Conservation (phyloP, 2,329 filamentous ascomycete species). For the Cytospora chrysosperma region DNA sequence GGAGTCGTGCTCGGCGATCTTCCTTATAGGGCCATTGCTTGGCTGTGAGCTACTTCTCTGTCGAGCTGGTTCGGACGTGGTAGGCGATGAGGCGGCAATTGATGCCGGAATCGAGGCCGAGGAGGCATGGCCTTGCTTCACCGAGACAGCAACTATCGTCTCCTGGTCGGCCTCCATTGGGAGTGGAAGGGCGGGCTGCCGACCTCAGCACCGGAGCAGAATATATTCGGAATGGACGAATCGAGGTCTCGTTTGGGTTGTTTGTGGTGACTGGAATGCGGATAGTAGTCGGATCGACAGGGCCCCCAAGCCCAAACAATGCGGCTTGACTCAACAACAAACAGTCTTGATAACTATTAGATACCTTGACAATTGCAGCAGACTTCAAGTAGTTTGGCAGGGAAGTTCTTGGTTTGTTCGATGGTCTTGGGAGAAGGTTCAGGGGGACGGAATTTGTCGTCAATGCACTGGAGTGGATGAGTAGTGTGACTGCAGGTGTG, state of each 20-base stretch:
- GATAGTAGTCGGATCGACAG: conserved; percentile 12
- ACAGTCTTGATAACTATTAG: not conserved
- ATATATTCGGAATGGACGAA: not conserved
- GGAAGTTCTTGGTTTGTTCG: conserved; percentile 4
- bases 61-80: conserved; percentile 10
- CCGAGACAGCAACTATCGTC: conserved; percentile 9
- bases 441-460: conserved; percentile 4
- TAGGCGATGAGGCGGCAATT: conserved; percentile 4
- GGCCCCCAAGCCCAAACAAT: conserved; percentile 6
- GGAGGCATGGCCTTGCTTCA: conserved; percentile 16
- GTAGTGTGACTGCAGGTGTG: conserved; percentile 1
- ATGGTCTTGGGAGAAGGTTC: conserved; percentile 1
- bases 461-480: conserved; percentile 11
- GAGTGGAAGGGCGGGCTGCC: conserved; percentile 13
- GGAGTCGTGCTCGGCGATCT: conserved; percentile 49
- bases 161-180: conserved; percentile 25
- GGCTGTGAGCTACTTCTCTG: conserved; percentile 25
- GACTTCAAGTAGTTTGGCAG: not conserved
- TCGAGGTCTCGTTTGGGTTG: not conserved
- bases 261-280: conserved; percentile 23
- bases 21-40: conserved; percentile 23
- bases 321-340: not conserved
- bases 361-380: not conserved
- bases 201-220: conserved; percentile 8
- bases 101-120: conserved; percentile 21